phyloP scores from a whole-genome alignment of 1,284 basidiomycete species.

The Puccinia triticina region DNA sequence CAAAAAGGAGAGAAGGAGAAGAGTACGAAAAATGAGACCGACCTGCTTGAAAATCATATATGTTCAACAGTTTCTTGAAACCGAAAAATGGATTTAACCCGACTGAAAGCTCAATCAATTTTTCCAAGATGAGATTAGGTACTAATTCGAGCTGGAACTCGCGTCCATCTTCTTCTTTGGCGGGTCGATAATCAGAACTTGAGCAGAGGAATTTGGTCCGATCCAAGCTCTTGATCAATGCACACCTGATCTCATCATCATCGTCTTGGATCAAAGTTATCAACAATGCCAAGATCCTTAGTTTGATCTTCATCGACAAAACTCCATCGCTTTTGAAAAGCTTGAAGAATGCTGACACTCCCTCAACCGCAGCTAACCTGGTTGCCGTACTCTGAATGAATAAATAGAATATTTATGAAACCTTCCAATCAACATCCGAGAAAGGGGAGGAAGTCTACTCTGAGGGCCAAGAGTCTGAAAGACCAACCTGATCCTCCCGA shows the following conservation, averaged over 20 bases:
- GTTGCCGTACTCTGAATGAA: conserved; percentile 37
- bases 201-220: not conserved
- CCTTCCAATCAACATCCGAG: not conserved
- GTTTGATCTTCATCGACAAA: conserved; percentile 3
- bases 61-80: conserved; percentile 33
- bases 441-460: not conserved
- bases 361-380: conserved; percentile 41
- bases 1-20: not conserved
- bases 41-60: conserved; percentile 10
- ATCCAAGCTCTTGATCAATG: conserved; percentile 14
- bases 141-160: conserved; percentile 27
- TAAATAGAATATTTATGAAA: too few relatives aligned
- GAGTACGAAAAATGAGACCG: not conserved
- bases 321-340: not conserved
- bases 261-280: conserved; percentile 46
- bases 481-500: conserved; percentile 43
- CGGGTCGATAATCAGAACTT: not conserved
- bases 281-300: conserved; percentile 27
- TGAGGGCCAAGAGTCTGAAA: not conserved
- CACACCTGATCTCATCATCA: conserved; percentile 39
- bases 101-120: conserved; percentile 18
- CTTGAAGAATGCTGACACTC: not conserved
- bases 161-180: not conserved
- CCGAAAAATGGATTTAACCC: conserved; percentile 21
- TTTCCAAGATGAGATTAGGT: conserved; percentile 21